Conservation (phyloP, 148 eudicot genomes). For the Camellia lanceoleosa region DNA sequence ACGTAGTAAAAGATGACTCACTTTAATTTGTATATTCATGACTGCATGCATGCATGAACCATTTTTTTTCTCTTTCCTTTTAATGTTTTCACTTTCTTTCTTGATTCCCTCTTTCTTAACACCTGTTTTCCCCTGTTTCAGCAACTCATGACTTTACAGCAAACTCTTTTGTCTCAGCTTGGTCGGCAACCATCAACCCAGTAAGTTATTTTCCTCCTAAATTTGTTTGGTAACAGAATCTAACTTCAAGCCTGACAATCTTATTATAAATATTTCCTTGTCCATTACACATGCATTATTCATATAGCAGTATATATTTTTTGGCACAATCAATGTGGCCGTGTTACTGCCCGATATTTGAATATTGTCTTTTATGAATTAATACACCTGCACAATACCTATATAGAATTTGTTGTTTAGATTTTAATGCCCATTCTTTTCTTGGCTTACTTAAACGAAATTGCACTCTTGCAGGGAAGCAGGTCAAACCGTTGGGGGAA, state of each 20-base stretch:
- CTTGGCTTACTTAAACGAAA: background rate
- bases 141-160: constrained; percentile 35
- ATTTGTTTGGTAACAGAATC: no score
- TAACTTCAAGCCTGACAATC: background rate
- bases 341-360: background rate
- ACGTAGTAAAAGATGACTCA: background rate
- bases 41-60: background rate
- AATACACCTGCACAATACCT: background rate
- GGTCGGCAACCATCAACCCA: constrained; percentile 26
- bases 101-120: background rate
- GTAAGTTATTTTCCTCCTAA: constrained; percentile 12
- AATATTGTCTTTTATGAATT: background rate
- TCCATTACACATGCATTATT: background rate
- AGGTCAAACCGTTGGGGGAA: constrained; percentile 28
- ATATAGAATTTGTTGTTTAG: background rate
- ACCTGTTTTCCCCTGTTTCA: constrained; percentile 10
- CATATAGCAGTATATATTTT: no score
- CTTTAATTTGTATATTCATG: background rate
- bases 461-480: constrained; percentile 30
- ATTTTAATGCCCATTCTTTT: background rate
- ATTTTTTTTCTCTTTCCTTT: background rate
- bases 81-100: background rate
- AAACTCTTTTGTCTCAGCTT: constrained; percentile 28
- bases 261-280: background rate
- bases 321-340: background rate